Evolutionary conservation across 129 eudicot genomes (phyloP), one percentile per base, ranked within the genome.

Genomic region (Artemisia argyi): DNA sequence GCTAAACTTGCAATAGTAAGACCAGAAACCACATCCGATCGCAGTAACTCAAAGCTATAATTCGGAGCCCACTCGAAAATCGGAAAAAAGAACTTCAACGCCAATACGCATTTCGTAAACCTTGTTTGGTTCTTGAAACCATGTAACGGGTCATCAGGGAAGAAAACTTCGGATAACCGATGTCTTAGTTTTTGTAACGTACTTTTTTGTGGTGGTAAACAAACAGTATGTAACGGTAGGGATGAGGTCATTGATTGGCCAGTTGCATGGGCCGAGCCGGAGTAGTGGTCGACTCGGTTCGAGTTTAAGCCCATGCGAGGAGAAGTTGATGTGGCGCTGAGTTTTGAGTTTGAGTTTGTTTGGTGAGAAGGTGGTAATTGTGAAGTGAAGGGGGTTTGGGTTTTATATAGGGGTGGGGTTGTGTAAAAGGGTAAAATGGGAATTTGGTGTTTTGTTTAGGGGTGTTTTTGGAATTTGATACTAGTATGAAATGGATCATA

Each of bases 1-100:
- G 99, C 89, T n/a, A 95, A 88, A 65, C 99, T 95, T 0, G 99
- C 99, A 74, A 95, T 95, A 71, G 99, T 95, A 72, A 95, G 88
- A 6, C 99, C 99, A 10, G 99, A 95, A 28, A 95, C 74, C 55
- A 95, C 69, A 72, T 95, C 99, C 70, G 99, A 88, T 51, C 83
- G 82, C 6, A 95, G 77, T 7, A 95, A 85, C 13, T 68, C 49
- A 24, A 91, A 22, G 72, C 12, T 88, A 68, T 95, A 95, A 81
- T 86, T 80, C 2, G 99, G 99, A 4, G 84, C 99, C 99, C 99
- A 95, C 14, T 84, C 81, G n/a, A 91, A 88, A 35, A 95, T 77
- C 26, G 97, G 99, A 65, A 95, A 95, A 81, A 95, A 88, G 73
- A 81, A 95, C 46, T 95, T 97, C 52, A 95, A 85, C 4, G 85